phyloP scores from a whole-genome alignment of 2,329 filamentous ascomycete genomes.

The Hypoxylon sp. region DNA sequence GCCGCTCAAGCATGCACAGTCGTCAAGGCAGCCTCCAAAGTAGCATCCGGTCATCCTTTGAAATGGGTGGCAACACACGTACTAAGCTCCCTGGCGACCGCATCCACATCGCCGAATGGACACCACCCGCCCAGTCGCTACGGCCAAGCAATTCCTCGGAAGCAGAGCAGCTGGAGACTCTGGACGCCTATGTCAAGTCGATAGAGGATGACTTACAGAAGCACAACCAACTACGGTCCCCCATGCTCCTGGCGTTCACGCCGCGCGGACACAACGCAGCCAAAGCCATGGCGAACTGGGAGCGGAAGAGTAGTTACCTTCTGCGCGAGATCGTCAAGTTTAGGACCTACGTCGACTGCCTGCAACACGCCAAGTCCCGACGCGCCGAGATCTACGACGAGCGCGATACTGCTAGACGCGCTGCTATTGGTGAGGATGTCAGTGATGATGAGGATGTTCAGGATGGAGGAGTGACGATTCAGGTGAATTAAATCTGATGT shows the following conservation, averaged over 20 bases:
- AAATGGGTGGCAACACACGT: constrained; percentile 66
- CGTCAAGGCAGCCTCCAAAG: constrained; percentile 49
- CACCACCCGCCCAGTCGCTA: constrained; percentile 88
- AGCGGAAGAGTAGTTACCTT: constrained; percentile 91
- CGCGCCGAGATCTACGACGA: constrained; percentile 77
- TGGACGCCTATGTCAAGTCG: constrained; percentile 81
- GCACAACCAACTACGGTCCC: constrained; percentile 87
- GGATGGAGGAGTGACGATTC: constrained; percentile 25
- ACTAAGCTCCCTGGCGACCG: constrained; percentile 84
- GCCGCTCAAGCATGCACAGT: constrained; percentile 58
- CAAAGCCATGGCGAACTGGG: constrained; percentile 96
- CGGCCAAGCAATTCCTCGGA: constrained; percentile 82
- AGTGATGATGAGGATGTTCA: constrained; percentile 46
- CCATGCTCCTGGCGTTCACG: constrained; percentile 90
- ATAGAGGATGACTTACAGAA: constrained; percentile 85
- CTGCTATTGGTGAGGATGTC: constrained; percentile 56
- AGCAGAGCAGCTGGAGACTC: constrained; percentile 78
- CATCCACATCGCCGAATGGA: constrained; percentile 86
- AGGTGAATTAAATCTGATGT: constrained; percentile 21
- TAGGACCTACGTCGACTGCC: constrained; percentile 88
- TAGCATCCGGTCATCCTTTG: constrained; percentile 68
- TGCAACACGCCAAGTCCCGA: constrained; percentile 73
- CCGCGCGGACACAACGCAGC: constrained; percentile 80
- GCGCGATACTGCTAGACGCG: constrained; percentile 60
- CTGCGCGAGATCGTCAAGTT: constrained; percentile 97